A percentile compares a stretch with the other conserved stretches of the same genome.
Evolutionary conservation across 2,329 filamentous ascomycete species (phyloP).

Genomic region (Fusarium piperis): DNA sequence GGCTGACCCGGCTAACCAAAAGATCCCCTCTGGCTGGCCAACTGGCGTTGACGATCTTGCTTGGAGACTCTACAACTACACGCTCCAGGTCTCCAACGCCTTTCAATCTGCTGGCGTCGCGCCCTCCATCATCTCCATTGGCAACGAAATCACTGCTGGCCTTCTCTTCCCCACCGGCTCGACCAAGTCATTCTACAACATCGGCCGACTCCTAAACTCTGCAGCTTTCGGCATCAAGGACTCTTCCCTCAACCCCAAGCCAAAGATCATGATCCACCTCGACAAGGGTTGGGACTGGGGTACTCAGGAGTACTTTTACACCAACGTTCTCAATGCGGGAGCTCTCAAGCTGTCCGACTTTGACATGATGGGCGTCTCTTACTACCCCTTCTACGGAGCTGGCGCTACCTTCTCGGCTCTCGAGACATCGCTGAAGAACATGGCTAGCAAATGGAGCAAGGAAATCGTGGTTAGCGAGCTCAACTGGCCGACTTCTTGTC

Average conservation of each 20-base stretch:
- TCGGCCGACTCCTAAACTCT: conserved; percentile 71
- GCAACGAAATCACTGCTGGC: conserved; percentile 77
- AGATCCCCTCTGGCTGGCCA: conserved; percentile 71
- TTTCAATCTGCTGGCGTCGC: conserved; percentile 66
- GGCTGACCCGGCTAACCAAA: conserved; percentile 74
- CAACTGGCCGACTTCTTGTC: conserved; percentile 74
- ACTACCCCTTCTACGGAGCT: conserved; percentile 76
- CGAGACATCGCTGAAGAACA: conserved; percentile 63
- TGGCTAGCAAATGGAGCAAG: conserved; percentile 71
- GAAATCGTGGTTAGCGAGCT: conserved; percentile 75
- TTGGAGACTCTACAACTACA: conserved; percentile 75
- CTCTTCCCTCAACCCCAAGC: conserved; percentile 63
- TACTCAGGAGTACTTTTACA: conserved; percentile 73
- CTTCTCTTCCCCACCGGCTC: conserved; percentile 71
- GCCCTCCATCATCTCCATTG: conserved; percentile 73
- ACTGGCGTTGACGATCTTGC: conserved; percentile 66
- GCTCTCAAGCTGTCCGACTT: conserved; percentile 64
- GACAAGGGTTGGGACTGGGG: conserved; percentile 80
- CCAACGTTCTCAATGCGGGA: conserved; percentile 62
- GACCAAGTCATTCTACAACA: conserved; percentile 65
- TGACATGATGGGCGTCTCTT: conserved; percentile 77
- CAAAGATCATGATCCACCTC: conserved; percentile 78
- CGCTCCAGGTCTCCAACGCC: conserved; percentile 66
- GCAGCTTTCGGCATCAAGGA: conserved; percentile 73
- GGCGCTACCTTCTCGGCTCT: conserved; percentile 68